These are phyloP conservation scores for Arthrobotrys megalospora DNA, from an alignment of 2,329 filamentous ascomycete species.

Conservation along the genomic window DNA sequence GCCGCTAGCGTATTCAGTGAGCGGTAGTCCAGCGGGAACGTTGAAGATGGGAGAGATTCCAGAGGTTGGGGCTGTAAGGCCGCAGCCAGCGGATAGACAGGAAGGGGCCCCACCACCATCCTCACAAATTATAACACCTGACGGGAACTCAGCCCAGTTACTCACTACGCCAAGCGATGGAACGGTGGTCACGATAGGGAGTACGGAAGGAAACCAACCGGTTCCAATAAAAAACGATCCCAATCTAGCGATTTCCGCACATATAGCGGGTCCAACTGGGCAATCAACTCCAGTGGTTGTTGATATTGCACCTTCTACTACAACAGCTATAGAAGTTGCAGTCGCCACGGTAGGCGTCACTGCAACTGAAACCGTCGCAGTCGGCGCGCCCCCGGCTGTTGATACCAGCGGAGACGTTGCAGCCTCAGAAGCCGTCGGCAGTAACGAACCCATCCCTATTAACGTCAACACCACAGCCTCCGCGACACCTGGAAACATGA, in stretches of 20 bases:
- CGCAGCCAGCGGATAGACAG: not conserved
- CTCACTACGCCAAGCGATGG: not conserved
- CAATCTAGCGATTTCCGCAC: not conserved
- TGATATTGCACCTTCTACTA: conserved; percentile 39
- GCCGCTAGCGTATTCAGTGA: conserved; percentile 29
- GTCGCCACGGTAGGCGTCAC: conserved; percentile 41
- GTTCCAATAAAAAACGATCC: not conserved
- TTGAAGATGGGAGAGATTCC: conserved; percentile 10
- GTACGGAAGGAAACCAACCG: not conserved
- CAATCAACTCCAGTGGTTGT: conserved; percentile 13
- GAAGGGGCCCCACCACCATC: not conserved
- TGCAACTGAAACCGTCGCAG: conserved; percentile 46
- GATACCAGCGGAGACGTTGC: conserved; percentile 17
- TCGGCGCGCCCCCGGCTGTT: not conserved
- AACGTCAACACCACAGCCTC: conserved; percentile 2
- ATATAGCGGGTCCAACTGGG: not conserved
- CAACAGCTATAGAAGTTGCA: conserved; percentile 32
- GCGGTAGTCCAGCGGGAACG: conserved; percentile 11
- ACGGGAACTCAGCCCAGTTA: not conserved
- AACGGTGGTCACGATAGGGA: not conserved
- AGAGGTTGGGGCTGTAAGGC: not conserved
- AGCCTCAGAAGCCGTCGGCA: conserved; percentile 23
- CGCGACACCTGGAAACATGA: not conserved
- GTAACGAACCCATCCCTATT: conserved; percentile 28
- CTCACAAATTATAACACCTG: not conserved